Evolutionary conservation across 495 filamentous ascomycete genomes (phyloP).

Genomic region (Sabuloglossum arenarium): DNA sequence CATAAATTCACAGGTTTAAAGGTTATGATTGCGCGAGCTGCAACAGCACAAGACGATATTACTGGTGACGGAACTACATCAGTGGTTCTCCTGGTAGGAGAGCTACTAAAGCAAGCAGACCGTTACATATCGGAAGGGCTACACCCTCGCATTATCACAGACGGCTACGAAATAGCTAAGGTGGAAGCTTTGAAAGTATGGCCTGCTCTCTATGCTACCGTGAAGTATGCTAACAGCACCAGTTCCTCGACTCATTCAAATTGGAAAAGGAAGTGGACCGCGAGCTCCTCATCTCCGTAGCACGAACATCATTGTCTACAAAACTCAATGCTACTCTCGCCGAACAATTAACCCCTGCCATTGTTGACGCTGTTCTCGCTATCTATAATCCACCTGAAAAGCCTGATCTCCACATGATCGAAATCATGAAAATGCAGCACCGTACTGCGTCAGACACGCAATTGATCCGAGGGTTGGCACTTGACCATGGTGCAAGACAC

Average conservation of each 20-base stretch:
- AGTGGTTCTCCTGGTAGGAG: constrained; percentile 85
- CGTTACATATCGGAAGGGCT: constrained; percentile 84
- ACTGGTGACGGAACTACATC: constrained; percentile 96
- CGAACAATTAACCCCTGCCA: constrained; percentile 74
- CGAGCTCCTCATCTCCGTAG: constrained; percentile 83
- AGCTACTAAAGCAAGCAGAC: constrained; percentile 93
- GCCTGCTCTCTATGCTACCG: background rate
- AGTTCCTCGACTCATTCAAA: constrained; percentile 95
- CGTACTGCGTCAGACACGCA: constrained; percentile 89
- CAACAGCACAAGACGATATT: constrained; percentile 96
- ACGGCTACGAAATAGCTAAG: constrained; percentile 95
- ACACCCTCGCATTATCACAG: constrained; percentile 89
- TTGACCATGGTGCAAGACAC: constrained; percentile 92
- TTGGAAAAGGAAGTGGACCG: constrained; percentile 67
- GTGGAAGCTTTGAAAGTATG: constrained; percentile 69
- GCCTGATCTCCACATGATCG: constrained; percentile 95
- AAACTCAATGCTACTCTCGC: constrained; percentile 80
- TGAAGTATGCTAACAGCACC: constrained; percentile 3
- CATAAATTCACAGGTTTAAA: constrained; percentile 8
- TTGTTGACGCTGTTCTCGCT: constrained; percentile 86
- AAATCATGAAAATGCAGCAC: constrained; percentile 99
- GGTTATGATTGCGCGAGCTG: constrained; percentile 95
- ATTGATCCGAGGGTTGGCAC: constrained; percentile 74
- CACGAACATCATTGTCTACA: constrained; percentile 82
- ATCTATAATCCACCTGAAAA: constrained; percentile 82